A percentile compares a stretch with the other conserved stretches of the same genome.
Conservation (phyloP, 140 eudicot genomes). For the Anethum foeniculum region DNA sequence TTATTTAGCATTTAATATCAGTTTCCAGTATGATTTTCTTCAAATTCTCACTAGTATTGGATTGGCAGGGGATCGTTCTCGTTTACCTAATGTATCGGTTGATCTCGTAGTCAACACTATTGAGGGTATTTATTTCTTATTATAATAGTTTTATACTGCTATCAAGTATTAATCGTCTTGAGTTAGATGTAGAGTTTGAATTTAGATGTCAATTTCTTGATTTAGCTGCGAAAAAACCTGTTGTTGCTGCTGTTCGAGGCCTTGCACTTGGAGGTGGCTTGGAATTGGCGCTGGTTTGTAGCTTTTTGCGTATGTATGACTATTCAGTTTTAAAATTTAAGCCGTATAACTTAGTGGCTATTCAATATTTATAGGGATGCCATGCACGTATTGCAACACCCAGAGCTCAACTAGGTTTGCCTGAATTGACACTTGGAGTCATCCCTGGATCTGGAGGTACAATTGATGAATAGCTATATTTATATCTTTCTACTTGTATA, state of each 20-base stretch:
- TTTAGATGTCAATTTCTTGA: neutral
- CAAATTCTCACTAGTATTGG: slow-evolving; percentile 7
- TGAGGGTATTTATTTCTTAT: slow-evolving; percentile 45
- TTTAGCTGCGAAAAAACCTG: slow-evolving; percentile 71
- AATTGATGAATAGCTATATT: neutral
- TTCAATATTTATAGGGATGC: slow-evolving; percentile 52
- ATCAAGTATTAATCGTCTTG: too few relatives aligned
- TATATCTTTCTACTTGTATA: neutral
- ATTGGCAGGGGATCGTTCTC: slow-evolving; percentile 63
- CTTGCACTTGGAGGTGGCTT: slow-evolving; percentile 99
- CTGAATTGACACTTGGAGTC: slow-evolving; percentile 86
- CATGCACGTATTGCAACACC: slow-evolving; percentile 94
- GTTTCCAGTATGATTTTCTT: neutral
- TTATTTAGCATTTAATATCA: neutral
- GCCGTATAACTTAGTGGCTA: neutral
- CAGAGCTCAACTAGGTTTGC: slow-evolving; percentile 80
- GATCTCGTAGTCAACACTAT: slow-evolving; percentile 49
- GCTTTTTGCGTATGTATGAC: neutral
- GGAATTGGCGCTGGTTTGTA: slow-evolving; percentile 80
- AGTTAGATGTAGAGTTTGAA: neutral
- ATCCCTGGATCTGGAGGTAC: slow-evolving; percentile 94
- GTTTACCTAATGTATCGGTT: slow-evolving; percentile 65
- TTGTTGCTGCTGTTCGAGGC: slow-evolving; percentile 85
- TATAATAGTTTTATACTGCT: neutral
- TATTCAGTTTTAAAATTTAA: neutral